phyloP scores from a whole-genome alignment of 148 eudicot species.

The Rheum nobile region DNA sequence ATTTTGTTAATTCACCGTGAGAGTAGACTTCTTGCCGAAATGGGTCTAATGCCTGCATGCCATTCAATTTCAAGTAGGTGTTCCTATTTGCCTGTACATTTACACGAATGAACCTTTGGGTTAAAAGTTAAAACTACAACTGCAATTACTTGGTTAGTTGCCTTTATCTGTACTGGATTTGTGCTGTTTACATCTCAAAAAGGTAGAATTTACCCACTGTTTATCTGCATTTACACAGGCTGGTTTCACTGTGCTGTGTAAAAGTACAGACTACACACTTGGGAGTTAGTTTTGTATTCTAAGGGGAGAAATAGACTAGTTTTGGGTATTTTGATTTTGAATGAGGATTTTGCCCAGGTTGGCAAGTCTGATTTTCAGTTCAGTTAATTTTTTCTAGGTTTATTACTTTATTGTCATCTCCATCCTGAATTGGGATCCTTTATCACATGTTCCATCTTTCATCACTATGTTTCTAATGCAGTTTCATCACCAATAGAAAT shows the following conservation, averaged over 20 bases:
- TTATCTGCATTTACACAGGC: background rate
- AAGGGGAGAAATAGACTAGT: background rate
- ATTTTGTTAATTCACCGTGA: background rate
- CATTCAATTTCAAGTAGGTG: background rate
- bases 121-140: background rate
- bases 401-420: no score
- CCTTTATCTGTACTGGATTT: background rate
- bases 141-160: background rate
- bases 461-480: no score
- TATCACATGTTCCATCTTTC: no score
- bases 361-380: background rate
- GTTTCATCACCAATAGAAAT: no score
- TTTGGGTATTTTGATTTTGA: background rate
- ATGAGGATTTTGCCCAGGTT: background rate
- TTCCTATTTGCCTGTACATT: background rate
- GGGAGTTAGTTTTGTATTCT: background rate
- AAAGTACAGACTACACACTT: background rate
- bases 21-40: background rate
- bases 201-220: background rate
- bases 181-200: background rate
- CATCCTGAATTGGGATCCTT: no score
- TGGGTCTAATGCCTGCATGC: no score
- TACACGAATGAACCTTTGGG: background rate
- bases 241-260: background rate
- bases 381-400: background rate